Percentiles rank a stretch among this genome's conserved stretches.
Evolutionary conservation across 768 basidiomycete species (phyloP).

Genomic region (Chalciporus pseudorubinellus): DNA sequence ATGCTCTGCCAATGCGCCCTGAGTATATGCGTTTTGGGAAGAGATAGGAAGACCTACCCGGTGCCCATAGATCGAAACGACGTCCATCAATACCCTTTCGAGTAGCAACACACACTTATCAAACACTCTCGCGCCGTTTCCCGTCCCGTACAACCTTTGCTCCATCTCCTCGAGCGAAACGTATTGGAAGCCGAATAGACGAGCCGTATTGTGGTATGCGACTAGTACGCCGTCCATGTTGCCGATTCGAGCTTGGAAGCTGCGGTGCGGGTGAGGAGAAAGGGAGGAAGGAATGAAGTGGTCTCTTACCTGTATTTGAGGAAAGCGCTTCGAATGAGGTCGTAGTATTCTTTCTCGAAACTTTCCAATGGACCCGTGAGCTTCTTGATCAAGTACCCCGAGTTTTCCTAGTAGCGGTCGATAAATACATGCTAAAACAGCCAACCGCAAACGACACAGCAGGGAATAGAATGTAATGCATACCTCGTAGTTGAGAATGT

Average conservation of each 20-base stretch:
- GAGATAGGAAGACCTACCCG: constrained; percentile 45
- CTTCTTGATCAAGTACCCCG: constrained; percentile 70
- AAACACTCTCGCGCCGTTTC: constrained; percentile 67
- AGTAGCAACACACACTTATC: constrained; percentile 67
- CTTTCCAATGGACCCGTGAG: constrained; percentile 66
- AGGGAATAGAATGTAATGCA: background rate
- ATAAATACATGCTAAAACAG: background rate
- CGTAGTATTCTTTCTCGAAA: constrained; percentile 94
- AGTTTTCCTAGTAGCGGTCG: constrained; percentile 56
- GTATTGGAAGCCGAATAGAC: constrained; percentile 94
- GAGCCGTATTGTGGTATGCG: constrained; percentile 83
- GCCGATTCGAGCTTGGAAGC: constrained; percentile 94
- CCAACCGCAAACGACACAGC: background rate
- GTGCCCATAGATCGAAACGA: constrained; percentile 58
- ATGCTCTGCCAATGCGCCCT: constrained; percentile 42
- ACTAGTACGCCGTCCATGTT: constrained; percentile 95
- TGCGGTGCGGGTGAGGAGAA: constrained; percentile 24
- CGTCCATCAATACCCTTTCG: constrained; percentile 62
- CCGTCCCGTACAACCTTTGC: constrained; percentile 62
- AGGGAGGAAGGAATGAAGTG: too few species aligned
- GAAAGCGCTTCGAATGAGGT: constrained; percentile 90
- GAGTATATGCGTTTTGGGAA: background rate
- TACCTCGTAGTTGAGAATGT: constrained; percentile 80
- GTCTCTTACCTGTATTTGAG: constrained; percentile 80
- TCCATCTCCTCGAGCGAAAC: constrained; percentile 88